Base-by-base conservation (phyloP, 2,329 filamentous ascomycete species). In the Colletotrichum simmondsii region DNA sequence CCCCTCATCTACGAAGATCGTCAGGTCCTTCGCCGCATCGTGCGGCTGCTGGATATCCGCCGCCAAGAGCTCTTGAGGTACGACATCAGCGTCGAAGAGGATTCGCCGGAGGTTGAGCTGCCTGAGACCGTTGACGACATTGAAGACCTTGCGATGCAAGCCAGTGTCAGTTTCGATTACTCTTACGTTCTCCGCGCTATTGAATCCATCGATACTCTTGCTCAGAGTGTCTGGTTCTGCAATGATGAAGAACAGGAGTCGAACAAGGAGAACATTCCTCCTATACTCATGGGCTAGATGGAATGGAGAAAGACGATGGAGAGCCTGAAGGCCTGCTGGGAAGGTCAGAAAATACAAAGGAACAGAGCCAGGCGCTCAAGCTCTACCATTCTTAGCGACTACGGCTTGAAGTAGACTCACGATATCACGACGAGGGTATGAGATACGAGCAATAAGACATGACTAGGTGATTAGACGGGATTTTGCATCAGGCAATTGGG, bases 1-100 rank as follows among this genome's bases (percentile, higher is more conserved):
- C 62, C 49, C 6, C 37, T 57, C 7, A 46, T 11, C 24, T 7
- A 42, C 12, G 52, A 65, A 5, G 62, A 65, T 16, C 62, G 32
- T 16, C 62, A 22, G 14, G 11, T 57, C 2, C 24, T 65, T 11
- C 10, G 19, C 14, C 28, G 30, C 2, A 56, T 56, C 1, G 11
- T 56, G 53, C 6, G 22, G n/a, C 53, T 56, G 12, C 11, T 65
- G 24, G 52, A 65, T 1, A 52, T 54, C 0, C 52, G n/a, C 4
- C 35, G 52, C 26, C 28, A 65, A 32, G 49, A 28, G 16, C 62
- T 65, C 5, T 32, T 56, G 26, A 22, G 19, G 30, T 35, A 12
- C 32, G 8, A 52, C 49, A 65, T 65, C 24, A 65, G 32, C 56
- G 53, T 65, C 52, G 62, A 65, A 19, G 28, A 52, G 16, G 57